phyloP scores from a whole-genome alignment of 495 filamentous ascomycete genomes.

The Hyaloscypha bicolor region DNA sequence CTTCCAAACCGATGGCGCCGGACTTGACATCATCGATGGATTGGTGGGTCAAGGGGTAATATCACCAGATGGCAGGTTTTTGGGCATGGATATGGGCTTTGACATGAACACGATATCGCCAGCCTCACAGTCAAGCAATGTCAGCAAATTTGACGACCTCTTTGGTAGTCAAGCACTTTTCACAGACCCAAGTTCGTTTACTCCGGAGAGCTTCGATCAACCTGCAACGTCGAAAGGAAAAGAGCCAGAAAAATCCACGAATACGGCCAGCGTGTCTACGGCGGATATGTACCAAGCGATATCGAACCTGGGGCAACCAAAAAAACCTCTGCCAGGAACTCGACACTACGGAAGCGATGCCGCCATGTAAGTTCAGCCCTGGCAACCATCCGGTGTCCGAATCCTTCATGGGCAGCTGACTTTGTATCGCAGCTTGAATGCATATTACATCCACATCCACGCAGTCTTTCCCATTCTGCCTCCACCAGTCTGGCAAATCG shows the following conservation, averaged over 20 bases:
- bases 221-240: too few species aligned
- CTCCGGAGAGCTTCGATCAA: too few species aligned
- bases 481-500: slow-evolving; percentile 38
- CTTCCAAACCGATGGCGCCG: too few species aligned
- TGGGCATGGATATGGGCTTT: too few species aligned
- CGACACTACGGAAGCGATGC: slow-evolving; percentile 25
- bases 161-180: too few species aligned
- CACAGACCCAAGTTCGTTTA: too few species aligned
- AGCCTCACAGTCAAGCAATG: slow-evolving; percentile 13
- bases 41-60: too few species aligned
- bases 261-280: slow-evolving; percentile 27
- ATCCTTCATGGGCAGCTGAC: slow-evolving; percentile 23
- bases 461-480: slow-evolving; percentile 61
- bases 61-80: too few species aligned
- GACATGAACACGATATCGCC: too few species aligned
- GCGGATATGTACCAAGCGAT: slow-evolving; percentile 27
- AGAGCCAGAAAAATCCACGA: too few species aligned
- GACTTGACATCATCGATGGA: too few species aligned
- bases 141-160: too few species aligned
- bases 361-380: slow-evolving; percentile 31
- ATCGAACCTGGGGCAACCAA: slow-evolving; percentile 14
- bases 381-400: slow-evolving; percentile 23
- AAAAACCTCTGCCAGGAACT: slow-evolving; percentile 32
- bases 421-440: slow-evolving; percentile 50
- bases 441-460: slow-evolving; percentile 64